phyloP scores from a whole-genome alignment of 768 basidiomycete species.

The Tricholoma terreum region DNA sequence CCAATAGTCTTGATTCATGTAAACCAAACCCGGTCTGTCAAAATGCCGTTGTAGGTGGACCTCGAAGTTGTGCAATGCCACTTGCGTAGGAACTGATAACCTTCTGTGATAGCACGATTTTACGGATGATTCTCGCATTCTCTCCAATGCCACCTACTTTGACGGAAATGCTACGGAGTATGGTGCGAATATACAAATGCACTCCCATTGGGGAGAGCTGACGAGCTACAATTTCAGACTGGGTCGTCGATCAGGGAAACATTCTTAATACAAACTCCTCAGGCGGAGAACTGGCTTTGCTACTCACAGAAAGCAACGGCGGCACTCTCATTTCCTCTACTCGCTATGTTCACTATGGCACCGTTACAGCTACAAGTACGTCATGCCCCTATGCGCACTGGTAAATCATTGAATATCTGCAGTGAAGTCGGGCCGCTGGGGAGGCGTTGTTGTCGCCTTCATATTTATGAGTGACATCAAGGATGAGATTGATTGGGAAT shows the following conservation, averaged over 20 bases:
- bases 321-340: slow-evolving; percentile 81
- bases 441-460: slow-evolving; percentile 79
- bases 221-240: slow-evolving; percentile 42
- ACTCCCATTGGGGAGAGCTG: neutral
- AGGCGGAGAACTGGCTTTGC: slow-evolving; percentile 63
- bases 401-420: neutral
- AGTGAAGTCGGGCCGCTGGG: slow-evolving; percentile 82
- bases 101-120: slow-evolving; percentile 49
- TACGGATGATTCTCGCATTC: slow-evolving; percentile 60
- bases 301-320: slow-evolving; percentile 66
- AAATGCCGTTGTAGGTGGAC: slow-evolving; percentile 47
- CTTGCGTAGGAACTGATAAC: neutral
- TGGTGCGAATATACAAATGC: slow-evolving; percentile 36
- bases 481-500: slow-evolving; percentile 89
- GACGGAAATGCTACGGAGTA: slow-evolving; percentile 73
- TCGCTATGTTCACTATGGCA: slow-evolving; percentile 79
- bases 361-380: slow-evolving; percentile 60
- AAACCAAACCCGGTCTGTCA: slow-evolving; percentile 70
- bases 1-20: slow-evolving; percentile 63
- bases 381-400: slow-evolving; percentile 2
- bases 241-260: slow-evolving; percentile 65
- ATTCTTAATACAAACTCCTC: slow-evolving; percentile 60
- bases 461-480: slow-evolving; percentile 84
- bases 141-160: slow-evolving; percentile 62
- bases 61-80: neutral